phyloP scores from a whole-genome alignment of 768 basidiomycete genomes.

The Agaricus blazei region DNA sequence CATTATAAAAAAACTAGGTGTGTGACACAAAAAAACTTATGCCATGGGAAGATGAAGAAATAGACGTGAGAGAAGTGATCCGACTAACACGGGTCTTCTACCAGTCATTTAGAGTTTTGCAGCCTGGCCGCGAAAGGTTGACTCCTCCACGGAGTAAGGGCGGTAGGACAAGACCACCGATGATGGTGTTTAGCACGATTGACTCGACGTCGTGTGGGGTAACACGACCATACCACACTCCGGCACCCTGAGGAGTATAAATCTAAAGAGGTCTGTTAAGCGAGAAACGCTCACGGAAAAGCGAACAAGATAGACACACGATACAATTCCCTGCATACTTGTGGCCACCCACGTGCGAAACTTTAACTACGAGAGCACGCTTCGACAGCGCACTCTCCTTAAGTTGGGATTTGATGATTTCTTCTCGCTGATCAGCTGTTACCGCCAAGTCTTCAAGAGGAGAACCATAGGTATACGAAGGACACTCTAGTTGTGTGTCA shows the following conservation, averaged over 20 bases:
- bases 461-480: conserved; percentile 37
- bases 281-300: background rate
- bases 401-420: conserved; percentile 45
- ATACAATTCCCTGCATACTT: conserved; percentile 89
- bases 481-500: conserved; percentile 68
- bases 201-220: conserved; percentile 84
- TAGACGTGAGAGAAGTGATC: background rate
- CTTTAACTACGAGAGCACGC: conserved; percentile 77
- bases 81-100: conserved; percentile 22
- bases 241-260: conserved; percentile 79
- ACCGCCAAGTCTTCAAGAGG: conserved; percentile 59
- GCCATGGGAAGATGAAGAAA: too few species aligned
- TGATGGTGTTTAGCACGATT: conserved; percentile 83
- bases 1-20: too few species aligned
- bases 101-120: conserved; percentile 69
- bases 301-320: conserved; percentile 41
- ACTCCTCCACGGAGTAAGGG: conserved; percentile 83
- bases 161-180: conserved; percentile 79
- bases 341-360: conserved; percentile 92
- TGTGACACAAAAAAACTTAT: too few species aligned
- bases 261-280: conserved; percentile 44
- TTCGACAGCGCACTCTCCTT: conserved; percentile 51
- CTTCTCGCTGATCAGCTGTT: conserved; percentile 48
- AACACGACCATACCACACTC: conserved; percentile 93
- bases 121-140: conserved; percentile 69